Percentiles rank a stretch among this genome's conserved stretches.
phyloP scores from a whole-genome alignment of 2,329 filamentous ascomycete species.

The Leptodontidium sp. region DNA sequence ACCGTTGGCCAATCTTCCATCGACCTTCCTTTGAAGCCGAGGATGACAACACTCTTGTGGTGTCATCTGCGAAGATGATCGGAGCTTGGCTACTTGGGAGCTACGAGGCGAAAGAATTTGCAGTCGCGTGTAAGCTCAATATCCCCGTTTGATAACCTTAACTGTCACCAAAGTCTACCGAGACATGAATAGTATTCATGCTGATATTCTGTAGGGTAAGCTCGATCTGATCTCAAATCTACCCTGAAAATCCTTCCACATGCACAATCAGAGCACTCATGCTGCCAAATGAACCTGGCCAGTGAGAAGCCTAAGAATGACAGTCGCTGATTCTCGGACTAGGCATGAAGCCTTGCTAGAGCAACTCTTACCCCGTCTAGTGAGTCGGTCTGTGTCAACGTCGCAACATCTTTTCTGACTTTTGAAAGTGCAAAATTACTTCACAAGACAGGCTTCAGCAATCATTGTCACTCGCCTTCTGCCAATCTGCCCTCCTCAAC shows the following conservation, averaged over 20 bases:
- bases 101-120: conserved; percentile 40
- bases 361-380: conserved; percentile 36
- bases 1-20: conserved; percentile 53
- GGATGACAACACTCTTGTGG: conserved; percentile 41
- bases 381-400: conserved; percentile 25
- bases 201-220: conserved; percentile 1
- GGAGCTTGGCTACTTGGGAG: conserved; percentile 50
- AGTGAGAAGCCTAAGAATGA: neutral
- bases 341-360: conserved; percentile 47
- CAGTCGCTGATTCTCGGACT: neutral
- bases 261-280: neutral
- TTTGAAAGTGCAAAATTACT: conserved; percentile 37
- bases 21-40: conserved; percentile 48
- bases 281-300: neutral
- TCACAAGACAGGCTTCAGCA: conserved; percentile 45
- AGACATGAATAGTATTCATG: too few relatives aligned
- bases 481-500: conserved; percentile 49
- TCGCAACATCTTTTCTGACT: neutral
- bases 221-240: too few relatives aligned
- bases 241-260: too few relatives aligned
- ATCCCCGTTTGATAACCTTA: neutral
- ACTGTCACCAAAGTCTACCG: neutral
- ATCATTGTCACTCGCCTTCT: conserved; percentile 37
- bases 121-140: conserved; percentile 38
- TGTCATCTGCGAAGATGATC: conserved; percentile 50